Evolutionary conservation across 257 asterid species (phyloP).

Genomic region (Solanum sejunctum): DNA sequence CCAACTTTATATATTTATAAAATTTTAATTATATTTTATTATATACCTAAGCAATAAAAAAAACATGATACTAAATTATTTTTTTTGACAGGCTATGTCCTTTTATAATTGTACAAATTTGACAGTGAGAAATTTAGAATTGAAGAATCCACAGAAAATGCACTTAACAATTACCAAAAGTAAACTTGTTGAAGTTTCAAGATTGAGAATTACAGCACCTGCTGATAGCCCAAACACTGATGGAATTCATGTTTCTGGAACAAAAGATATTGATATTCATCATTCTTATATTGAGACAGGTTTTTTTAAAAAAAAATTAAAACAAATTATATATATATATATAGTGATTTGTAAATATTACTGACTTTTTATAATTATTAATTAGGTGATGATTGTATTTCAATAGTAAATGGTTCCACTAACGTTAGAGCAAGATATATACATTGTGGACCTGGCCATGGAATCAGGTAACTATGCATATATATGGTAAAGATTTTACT

Average conservation of each 20-base stretch:
- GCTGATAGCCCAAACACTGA: conserved; percentile 29
- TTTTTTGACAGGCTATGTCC: conserved; percentile 49
- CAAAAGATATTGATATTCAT: conserved; percentile 10
- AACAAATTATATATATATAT: background rate
- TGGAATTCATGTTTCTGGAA: conserved; percentile 26
- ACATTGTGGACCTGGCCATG: conserved; percentile 92
- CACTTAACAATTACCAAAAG: conserved; percentile 12
- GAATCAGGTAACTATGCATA: conserved; percentile 52
- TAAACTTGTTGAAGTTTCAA: conserved; percentile 11
- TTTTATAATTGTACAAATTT: conserved; percentile 52
- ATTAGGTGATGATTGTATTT: conserved; percentile 86
- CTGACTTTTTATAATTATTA: conserved; percentile 10
- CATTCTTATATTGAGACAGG: conserved; percentile 21
- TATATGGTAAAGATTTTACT: no score
- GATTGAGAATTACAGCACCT: conserved; percentile 13
- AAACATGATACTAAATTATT: background rate
- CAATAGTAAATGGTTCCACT: conserved; percentile 69
- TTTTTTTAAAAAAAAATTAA: no score
- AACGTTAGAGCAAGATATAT: conserved; percentile 39
- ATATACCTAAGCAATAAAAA: background rate
- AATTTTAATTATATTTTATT: no score
- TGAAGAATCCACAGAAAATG: conserved; percentile 69
- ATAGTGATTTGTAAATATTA: background rate
- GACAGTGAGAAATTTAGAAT: conserved; percentile 27
- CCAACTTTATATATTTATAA: background rate